Evolutionary conservation across 2,329 filamentous ascomycete genomes (phyloP).

Genomic region (Colletotrichum costaricense): DNA sequence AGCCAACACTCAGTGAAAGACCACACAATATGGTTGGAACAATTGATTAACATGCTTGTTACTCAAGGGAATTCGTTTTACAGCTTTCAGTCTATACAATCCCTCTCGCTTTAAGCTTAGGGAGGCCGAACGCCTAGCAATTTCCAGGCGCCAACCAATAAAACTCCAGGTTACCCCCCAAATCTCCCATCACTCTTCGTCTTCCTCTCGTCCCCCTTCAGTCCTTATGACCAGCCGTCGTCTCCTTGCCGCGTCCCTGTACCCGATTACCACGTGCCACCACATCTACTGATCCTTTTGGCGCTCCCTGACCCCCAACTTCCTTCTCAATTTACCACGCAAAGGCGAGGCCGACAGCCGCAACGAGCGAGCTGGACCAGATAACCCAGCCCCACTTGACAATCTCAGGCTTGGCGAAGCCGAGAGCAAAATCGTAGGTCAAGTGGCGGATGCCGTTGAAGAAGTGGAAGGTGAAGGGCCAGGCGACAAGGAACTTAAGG

Average conservation of each 20-base stretch:
- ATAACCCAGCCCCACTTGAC: slow-evolving; percentile 58
- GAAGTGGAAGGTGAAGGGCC: slow-evolving; percentile 70
- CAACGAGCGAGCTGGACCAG: slow-evolving; percentile 58
- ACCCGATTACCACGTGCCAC: not conserved
- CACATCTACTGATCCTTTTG: not conserved
- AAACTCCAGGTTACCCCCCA: slow-evolving; percentile 27
- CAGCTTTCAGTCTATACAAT: slow-evolving; percentile 35
- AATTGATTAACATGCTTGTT: slow-evolving; percentile 30
- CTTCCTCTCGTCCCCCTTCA: slow-evolving; percentile 13
- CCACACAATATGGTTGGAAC: not conserved
- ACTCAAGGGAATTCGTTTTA: slow-evolving; percentile 35
- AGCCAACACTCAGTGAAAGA: too few relatives aligned
- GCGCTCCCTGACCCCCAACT: not conserved
- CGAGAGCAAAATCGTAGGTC: slow-evolving; percentile 62
- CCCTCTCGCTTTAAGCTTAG: slow-evolving; percentile 15
- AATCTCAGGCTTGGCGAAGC: slow-evolving; percentile 62
- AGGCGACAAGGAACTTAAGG: slow-evolving; percentile 66
- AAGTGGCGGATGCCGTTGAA: slow-evolving; percentile 68
- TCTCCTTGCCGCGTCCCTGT: not conserved
- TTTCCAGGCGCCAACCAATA: slow-evolving; percentile 29
- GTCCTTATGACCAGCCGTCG: not conserved
- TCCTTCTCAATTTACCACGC: slow-evolving; percentile 51
- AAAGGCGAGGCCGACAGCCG: slow-evolving; percentile 59
- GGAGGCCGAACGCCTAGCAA: slow-evolving; percentile 24
- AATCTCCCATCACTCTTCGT: not conserved